Conservation (phyloP, 306 rosid genomes). For the Elaeagnus macrophylla region DNA sequence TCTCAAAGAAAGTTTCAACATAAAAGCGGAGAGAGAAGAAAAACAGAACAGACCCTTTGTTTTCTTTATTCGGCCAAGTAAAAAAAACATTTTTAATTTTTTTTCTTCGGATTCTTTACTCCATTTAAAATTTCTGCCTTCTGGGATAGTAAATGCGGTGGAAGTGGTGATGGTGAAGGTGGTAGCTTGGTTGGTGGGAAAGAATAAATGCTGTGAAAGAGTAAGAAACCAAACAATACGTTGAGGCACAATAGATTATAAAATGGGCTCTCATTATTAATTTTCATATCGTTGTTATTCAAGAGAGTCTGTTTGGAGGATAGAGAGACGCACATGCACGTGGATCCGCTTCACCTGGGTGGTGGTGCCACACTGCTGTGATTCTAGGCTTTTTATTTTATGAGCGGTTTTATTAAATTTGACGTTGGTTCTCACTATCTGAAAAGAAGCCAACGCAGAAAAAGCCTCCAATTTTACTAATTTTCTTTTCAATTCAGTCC, state of each 20-base stretch:
- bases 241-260: slow-evolving; percentile 8
- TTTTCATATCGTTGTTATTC: slow-evolving; percentile 9
- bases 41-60: too few relatives aligned
- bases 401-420: slow-evolving; percentile 34
- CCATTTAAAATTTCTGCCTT: background rate
- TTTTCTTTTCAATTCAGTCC: slow-evolving; percentile 31
- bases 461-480: slow-evolving; percentile 30
- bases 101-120: slow-evolving; percentile 6
- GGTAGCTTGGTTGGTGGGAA: slow-evolving; percentile 47
- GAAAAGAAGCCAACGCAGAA: slow-evolving; percentile 45
- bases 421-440: slow-evolving; percentile 21
- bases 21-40: slow-evolving; percentile 6
- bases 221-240: slow-evolving; percentile 40
- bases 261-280: slow-evolving; percentile 7
- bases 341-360: slow-evolving; percentile 45
- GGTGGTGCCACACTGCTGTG: slow-evolving; percentile 45
- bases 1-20: slow-evolving; percentile 14
- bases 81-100: background rate
- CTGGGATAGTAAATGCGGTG: too few relatives aligned
- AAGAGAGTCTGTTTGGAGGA: background rate
- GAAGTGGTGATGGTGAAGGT: slow-evolving; percentile 17
- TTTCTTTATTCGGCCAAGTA: too few relatives aligned
- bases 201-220: slow-evolving; percentile 61
- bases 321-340: slow-evolving; percentile 47
- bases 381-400: slow-evolving; percentile 8